These are phyloP conservation scores for Vitis amurensis DNA, from an alignment of 164 flowering plant genomes.

Conservation along the genomic window DNA sequence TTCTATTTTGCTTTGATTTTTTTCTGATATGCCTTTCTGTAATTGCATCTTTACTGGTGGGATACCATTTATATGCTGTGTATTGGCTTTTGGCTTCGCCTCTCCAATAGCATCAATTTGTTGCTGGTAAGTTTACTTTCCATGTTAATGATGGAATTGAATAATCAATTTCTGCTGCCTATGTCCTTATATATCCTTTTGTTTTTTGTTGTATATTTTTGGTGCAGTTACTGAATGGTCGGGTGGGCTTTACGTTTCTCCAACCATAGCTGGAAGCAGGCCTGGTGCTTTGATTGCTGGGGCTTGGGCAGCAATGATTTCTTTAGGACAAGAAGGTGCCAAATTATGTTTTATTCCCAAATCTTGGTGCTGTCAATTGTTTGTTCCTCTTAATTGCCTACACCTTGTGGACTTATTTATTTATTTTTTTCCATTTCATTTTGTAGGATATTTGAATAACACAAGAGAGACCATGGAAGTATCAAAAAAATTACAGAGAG, in stretches of 20 bases:
- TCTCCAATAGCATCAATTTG: conserved; percentile 88
- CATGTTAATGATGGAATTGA: neutral
- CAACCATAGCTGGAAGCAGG: conserved; percentile 96
- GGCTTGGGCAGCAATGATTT: conserved; percentile 97
- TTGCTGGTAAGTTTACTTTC: conserved; percentile 71
- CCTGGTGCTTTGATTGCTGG: conserved; percentile 95
- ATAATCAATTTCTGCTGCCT: neutral
- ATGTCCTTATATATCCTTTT: neutral
- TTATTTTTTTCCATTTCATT: conserved; percentile 11
- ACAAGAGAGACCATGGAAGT: conserved; percentile 82
- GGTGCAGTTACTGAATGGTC: conserved; percentile 93
- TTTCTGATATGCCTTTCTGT: conserved; percentile 10
- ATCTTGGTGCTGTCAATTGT: too few relatives aligned
- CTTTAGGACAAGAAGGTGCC: conserved; percentile 84
- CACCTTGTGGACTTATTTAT: neutral
- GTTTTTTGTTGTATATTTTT: conserved; percentile 8
- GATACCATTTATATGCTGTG: conserved; percentile 1
- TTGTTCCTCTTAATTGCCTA: neutral
- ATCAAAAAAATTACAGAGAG: conserved; percentile 71
- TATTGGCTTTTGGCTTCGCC: conserved; percentile 13
- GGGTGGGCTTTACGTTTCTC: conserved; percentile 95
- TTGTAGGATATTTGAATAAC: conserved; percentile 74
- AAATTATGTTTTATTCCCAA: neutral
- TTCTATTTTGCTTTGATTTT: neutral
- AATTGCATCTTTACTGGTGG: conserved; percentile 13